Evolutionary conservation across 495 filamentous ascomycete genomes (phyloP).

Genomic region (Glonium stellatum): DNA sequence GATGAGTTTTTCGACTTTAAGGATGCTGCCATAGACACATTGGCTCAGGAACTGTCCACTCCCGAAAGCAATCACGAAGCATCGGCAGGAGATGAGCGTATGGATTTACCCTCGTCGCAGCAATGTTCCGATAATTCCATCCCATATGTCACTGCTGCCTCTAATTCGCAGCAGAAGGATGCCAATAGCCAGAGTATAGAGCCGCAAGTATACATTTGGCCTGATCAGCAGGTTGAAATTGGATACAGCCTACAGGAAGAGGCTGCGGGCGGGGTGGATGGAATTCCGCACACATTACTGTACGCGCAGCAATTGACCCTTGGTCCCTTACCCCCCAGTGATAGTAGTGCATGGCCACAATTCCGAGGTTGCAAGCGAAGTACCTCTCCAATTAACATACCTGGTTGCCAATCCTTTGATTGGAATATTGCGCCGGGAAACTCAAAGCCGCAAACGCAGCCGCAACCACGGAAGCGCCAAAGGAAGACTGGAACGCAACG

Average conservation of each 20-base stretch:
- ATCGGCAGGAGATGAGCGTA: neutral
- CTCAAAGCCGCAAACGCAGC: neutral
- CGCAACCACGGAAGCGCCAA: constrained; percentile 1
- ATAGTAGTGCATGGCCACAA: too few species aligned
- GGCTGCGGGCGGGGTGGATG: too few species aligned
- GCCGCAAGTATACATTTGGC: neutral
- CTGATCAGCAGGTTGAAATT: too few species aligned
- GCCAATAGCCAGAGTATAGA: neutral
- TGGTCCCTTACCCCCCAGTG: too few species aligned
- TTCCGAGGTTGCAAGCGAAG: too few species aligned
- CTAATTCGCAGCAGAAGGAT: neutral
- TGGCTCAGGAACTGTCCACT: too few species aligned
- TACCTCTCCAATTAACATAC: neutral
- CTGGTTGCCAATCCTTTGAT: neutral
- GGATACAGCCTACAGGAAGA: too few species aligned
- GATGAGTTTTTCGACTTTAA: neutral
- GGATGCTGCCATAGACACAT: neutral
- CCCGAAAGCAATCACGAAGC: neutral
- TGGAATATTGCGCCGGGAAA: constrained; percentile 3
- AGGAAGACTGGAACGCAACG: neutral
- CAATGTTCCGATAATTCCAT: neutral
- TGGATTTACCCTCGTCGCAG: neutral
- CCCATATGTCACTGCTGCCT: neutral
- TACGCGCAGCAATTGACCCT: too few species aligned
- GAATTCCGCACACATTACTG: too few species aligned